These are phyloP conservation scores for Talaromyces sp. DNA, from an alignment of 2,329 filamentous ascomycete species.

Conservation along the genomic window DNA sequence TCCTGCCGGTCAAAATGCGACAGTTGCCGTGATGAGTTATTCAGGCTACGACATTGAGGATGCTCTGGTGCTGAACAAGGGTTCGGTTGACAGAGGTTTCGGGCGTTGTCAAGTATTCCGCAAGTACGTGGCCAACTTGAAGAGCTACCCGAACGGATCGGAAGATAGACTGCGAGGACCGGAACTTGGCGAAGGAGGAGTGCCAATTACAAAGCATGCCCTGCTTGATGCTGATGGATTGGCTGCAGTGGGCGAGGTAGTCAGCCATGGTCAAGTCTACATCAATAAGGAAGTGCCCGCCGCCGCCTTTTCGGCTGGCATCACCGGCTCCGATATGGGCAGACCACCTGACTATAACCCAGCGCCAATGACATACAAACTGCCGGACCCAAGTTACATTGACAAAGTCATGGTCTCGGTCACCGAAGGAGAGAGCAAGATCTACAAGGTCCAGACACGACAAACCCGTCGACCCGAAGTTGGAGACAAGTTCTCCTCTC, in stretches of 20 bases:
- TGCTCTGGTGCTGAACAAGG: slow-evolving; percentile 93
- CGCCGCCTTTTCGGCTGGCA: slow-evolving; percentile 68
- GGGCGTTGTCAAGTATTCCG: slow-evolving; percentile 97
- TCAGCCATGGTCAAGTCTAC: slow-evolving; percentile 77
- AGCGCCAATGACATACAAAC: slow-evolving; percentile 64
- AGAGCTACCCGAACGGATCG: slow-evolving; percentile 81
- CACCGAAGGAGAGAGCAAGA: slow-evolving; percentile 77
- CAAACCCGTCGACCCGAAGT: slow-evolving; percentile 93
- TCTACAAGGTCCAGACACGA: slow-evolving; percentile 93
- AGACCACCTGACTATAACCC: slow-evolving; percentile 35
- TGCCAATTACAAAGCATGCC: slow-evolving; percentile 63
- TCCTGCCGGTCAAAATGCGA: slow-evolving; percentile 93
- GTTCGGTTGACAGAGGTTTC: slow-evolving; percentile 89
- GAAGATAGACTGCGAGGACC: slow-evolving; percentile 58
- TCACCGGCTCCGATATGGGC: slow-evolving; percentile 58
- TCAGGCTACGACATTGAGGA: slow-evolving; percentile 99
- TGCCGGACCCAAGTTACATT: slow-evolving; percentile 80
- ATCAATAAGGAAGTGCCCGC: slow-evolving; percentile 84
- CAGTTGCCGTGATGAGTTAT: slow-evolving; percentile 98
- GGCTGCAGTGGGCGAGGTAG: slow-evolving; percentile 75
- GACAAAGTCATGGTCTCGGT: slow-evolving; percentile 95
- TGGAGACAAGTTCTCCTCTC: slow-evolving; percentile 97
- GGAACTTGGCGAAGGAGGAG: slow-evolving; percentile 57
- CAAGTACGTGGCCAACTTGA: slow-evolving; percentile 82
- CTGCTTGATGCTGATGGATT: slow-evolving; percentile 82